Evolutionary conservation across 2,329 filamentous ascomycete genomes (phyloP).

Genomic region (Colletotrichum abscissum): DNA sequence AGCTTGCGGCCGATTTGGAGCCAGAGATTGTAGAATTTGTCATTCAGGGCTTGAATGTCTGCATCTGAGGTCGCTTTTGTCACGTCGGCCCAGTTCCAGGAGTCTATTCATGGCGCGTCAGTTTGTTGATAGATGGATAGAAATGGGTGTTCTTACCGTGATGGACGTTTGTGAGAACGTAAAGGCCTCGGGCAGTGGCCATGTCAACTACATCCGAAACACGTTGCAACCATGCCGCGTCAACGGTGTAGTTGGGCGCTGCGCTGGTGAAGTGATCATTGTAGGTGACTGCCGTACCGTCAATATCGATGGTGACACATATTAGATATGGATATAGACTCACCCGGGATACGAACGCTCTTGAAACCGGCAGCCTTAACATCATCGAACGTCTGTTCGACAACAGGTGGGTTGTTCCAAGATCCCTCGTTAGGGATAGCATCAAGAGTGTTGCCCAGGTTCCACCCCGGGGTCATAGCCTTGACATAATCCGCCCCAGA

Average conservation of each 20-base stretch:
- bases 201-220: conserved; percentile 69
- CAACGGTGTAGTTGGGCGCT: conserved; percentile 64
- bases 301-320: background rate
- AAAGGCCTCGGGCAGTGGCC: conserved; percentile 61
- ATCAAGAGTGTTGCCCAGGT: conserved; percentile 69
- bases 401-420: conserved; percentile 68
- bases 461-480: conserved; percentile 68
- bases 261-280: conserved; percentile 64
- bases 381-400: conserved; percentile 60
- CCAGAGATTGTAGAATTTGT: conserved; percentile 67
- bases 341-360: conserved; percentile 63
- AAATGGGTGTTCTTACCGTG: conserved; percentile 48
- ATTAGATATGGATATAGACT: background rate
- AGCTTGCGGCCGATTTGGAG: conserved; percentile 66
- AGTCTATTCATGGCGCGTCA: conserved; percentile 49
- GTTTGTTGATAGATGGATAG: background rate
- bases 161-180: conserved; percentile 68
- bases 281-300: conserved; percentile 61
- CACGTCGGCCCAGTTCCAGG: conserved; percentile 68
- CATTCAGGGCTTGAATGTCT: conserved; percentile 64
- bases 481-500: conserved; percentile 58
- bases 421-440: conserved; percentile 58
- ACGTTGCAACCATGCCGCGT: conserved; percentile 65
- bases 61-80: conserved; percentile 49
- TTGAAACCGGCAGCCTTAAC: conserved; percentile 67